Percentiles rank a stretch among this genome's conserved stretches.
phyloP scores from a whole-genome alignment of 805 yeast species.

The Candida quercuum region DNA sequence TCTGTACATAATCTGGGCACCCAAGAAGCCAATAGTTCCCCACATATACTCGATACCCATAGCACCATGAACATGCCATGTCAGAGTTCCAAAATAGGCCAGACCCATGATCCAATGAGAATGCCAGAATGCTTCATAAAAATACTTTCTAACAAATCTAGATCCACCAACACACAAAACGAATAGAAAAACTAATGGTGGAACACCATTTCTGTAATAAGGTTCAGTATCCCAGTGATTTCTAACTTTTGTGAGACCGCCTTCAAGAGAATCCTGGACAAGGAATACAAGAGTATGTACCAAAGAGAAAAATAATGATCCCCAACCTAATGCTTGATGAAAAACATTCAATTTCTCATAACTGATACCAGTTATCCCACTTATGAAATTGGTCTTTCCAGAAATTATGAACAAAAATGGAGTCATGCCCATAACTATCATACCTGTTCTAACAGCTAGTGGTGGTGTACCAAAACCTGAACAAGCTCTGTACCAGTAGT shows the following conservation, averaged over 20 bases:
- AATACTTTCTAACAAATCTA: conserved; percentile 31
- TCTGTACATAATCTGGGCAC: conserved; percentile 41
- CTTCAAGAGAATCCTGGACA: conserved; percentile 39
- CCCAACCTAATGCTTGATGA: conserved; percentile 38
- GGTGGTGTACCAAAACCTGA: conserved; percentile 57
- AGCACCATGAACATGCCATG: conserved; percentile 35
- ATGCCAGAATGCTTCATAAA: conserved; percentile 46
- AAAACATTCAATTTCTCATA: conserved; percentile 49
- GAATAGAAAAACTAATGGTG: conserved; percentile 41
- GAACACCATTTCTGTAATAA: conserved; percentile 36
- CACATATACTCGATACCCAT: conserved; percentile 39
- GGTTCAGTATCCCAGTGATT: conserved; percentile 20
- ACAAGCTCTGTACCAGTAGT: conserved; percentile 46
- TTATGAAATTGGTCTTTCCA: conserved; percentile 47
- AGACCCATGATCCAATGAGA: conserved; percentile 49
- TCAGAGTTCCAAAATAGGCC: conserved; percentile 41
- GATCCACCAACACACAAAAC: conserved; percentile 39
- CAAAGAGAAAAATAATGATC: conserved; percentile 38
- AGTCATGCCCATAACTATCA: conserved; percentile 43
- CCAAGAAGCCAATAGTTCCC: conserved; percentile 50
- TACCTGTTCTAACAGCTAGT: conserved; percentile 46
- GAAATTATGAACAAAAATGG: conserved; percentile 46
- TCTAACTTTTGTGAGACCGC: conserved; percentile 34
- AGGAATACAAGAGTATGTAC: conserved; percentile 49
- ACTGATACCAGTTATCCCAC: conserved; percentile 45